A percentile compares a stretch with the other conserved stretches of the same genome.
These are phyloP conservation scores for Angomonas ambiguus DNA, from an alignment of 208 protist species.

Conservation along the genomic window DNA sequence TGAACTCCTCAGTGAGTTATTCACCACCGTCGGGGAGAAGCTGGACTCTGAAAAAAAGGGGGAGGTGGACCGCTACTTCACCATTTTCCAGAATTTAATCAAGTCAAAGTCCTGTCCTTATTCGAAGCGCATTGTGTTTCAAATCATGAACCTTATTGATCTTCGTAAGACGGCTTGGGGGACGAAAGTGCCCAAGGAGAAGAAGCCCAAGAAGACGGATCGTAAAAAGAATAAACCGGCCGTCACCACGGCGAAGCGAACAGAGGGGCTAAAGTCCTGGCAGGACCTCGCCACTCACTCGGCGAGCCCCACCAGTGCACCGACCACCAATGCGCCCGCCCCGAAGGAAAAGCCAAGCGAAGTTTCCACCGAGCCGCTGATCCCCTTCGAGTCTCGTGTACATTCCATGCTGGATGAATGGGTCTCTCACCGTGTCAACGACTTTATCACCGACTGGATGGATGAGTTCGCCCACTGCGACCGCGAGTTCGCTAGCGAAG, in stretches of 20 bases:
- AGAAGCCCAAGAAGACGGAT: slow-evolving; percentile 10
- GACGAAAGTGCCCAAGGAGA: slow-evolving; percentile 23
- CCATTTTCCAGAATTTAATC: slow-evolving; percentile 33
- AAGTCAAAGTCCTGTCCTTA: slow-evolving; percentile 55
- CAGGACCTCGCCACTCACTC: slow-evolving; percentile 15
- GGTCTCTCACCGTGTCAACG: slow-evolving; percentile 70
- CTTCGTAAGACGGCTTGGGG: slow-evolving; percentile 57
- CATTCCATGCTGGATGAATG: slow-evolving; percentile 68
- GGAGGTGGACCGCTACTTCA: slow-evolving; percentile 55
- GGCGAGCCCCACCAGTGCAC: not conserved
- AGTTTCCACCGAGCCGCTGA: slow-evolving; percentile 11
- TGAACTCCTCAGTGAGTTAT: slow-evolving; percentile 74
- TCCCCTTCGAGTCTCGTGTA: slow-evolving; percentile 71
- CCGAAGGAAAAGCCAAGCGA: slow-evolving; percentile 12
- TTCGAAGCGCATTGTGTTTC: slow-evolving; percentile 79
- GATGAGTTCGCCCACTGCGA: slow-evolving; percentile 70
- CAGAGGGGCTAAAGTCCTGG: not conserved
- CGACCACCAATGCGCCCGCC: not conserved
- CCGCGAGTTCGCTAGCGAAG: slow-evolving; percentile 36
- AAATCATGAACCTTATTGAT: slow-evolving; percentile 84
- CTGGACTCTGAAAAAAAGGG: slow-evolving; percentile 51
- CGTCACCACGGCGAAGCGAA: not conserved
- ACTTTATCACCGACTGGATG: slow-evolving; percentile 77
- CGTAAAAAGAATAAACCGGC: not conserved
- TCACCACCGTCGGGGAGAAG: slow-evolving; percentile 64